Evolutionary conservation across 768 basidiomycete species (phyloP).

Genomic region (Boletus tomentosulus): DNA sequence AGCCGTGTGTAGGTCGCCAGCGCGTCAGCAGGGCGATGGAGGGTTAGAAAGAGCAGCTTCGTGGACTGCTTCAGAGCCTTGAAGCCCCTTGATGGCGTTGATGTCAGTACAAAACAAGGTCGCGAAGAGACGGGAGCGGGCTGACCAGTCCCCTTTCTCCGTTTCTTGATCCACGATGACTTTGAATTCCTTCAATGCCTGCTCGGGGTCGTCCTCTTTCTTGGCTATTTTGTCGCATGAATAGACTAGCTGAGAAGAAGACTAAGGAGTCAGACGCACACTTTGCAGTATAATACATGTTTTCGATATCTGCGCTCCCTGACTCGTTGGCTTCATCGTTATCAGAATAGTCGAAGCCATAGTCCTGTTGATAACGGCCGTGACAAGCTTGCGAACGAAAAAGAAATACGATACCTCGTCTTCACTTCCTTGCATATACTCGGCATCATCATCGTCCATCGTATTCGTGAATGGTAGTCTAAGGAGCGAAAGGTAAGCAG

Average conservation of each 20-base stretch:
- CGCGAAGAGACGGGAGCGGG: neutral
- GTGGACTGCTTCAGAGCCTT: conserved; percentile 98
- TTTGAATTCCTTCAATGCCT: conserved; percentile 84
- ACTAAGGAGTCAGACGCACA: conserved; percentile 45
- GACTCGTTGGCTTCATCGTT: conserved; percentile 78
- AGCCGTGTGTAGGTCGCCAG: conserved; percentile 81
- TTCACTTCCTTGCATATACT: conserved; percentile 88
- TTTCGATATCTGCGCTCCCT: conserved; percentile 87
- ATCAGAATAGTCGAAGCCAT: conserved; percentile 96
- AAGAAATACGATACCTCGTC: conserved; percentile 57
- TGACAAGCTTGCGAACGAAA: neutral
- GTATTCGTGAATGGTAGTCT: conserved; percentile 6
- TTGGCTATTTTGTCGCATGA: conserved; percentile 48
- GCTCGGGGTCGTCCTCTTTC: conserved; percentile 93
- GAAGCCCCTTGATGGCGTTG: conserved; percentile 72
- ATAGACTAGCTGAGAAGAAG: neutral
- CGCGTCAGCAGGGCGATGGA: conserved; percentile 80
- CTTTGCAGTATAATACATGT: conserved; percentile 97
- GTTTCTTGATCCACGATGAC: conserved; percentile 86
- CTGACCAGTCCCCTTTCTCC: conserved; percentile 93
- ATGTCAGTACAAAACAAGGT: neutral
- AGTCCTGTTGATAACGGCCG: conserved; percentile 54
- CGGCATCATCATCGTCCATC: conserved; percentile 94
- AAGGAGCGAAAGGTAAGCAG: neutral
- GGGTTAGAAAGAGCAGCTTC: conserved; percentile 80